Conservation (phyloP, 2,329 filamentous ascomycete species). For the Clarireedia sp. region DNA sequence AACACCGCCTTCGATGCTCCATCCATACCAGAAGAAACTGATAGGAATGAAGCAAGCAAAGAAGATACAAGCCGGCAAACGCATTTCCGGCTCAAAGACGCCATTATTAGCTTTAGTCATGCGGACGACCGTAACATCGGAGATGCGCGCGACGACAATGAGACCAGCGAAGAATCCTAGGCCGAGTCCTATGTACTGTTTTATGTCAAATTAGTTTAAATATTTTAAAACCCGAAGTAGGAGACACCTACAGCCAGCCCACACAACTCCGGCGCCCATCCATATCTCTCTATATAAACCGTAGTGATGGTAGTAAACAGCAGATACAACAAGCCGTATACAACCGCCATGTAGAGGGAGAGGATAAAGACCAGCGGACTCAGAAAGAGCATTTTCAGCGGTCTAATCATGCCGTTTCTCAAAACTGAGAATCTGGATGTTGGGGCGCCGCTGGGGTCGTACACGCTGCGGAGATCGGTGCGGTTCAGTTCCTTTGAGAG, state of each 20-base stretch:
- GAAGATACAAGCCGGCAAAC: constrained; percentile 37
- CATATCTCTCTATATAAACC: constrained; percentile 39
- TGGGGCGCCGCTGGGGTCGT: constrained; percentile 28
- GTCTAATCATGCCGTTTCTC: constrained; percentile 39
- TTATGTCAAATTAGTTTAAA: neutral
- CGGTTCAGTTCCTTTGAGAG: constrained; percentile 39
- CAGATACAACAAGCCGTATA: constrained; percentile 47
- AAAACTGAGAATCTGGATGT: constrained; percentile 26
- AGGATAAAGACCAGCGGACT: constrained; percentile 36
- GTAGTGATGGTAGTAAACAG: constrained; percentile 39
- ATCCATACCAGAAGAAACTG: constrained; percentile 44
- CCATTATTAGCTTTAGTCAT: constrained; percentile 37
- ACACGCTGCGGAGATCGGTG: constrained; percentile 38
- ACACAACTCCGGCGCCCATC: constrained; percentile 34
- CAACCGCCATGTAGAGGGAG: constrained; percentile 42
- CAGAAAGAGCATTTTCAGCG: constrained; percentile 36
- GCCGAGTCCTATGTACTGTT: constrained; percentile 36
- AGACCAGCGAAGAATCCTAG: constrained; percentile 36
- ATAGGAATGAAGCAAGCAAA: constrained; percentile 38
- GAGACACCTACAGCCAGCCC: constrained; percentile 29
- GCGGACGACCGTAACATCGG: constrained; percentile 38
- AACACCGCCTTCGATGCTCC: constrained; percentile 36
- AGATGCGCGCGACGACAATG: constrained; percentile 35
- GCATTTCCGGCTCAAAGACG: constrained; percentile 25
- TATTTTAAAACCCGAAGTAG: neutral